Base-by-base conservation (phyloP, 2,329 filamentous ascomycete genomes). In the Polychaeton citri region DNA sequence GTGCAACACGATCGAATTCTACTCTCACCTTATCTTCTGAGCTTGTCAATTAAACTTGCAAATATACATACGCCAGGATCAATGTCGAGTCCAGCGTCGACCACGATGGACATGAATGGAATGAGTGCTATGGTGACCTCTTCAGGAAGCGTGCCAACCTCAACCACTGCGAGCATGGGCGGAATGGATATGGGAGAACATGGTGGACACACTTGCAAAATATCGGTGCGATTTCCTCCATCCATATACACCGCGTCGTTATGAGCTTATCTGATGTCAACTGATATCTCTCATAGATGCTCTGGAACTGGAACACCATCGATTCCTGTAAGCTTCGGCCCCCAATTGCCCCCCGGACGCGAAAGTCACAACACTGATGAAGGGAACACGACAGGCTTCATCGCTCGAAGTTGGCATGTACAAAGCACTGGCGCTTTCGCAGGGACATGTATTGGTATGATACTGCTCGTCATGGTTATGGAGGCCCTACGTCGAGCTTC, bases 281-380 rank as follows among this genome's bases (percentile, higher is more conserved):
- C 19, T 30, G 19, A 28, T 5, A 17, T 13, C 9, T 31, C 7
- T 17, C n/a, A 4, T 32, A 82, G 78, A 86, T 85, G 81, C 64
- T 83, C 28, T 84, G 80, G 79, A 86, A 85, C 57, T 83, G 79
- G 78, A 68, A 81, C 55, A 79, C 76, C 3, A 63, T 81, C 52
- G 75, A 81, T 53, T 60, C 76, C 15, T 84, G 65, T 55, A 19
- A 33, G 41, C 33, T 16, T 10, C 6, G 18, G 6, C n/a, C 8
- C 10, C 19, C n/a, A 49, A 28, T 9, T 19, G 6, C n/a, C 8
- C 10, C 19, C n/a, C 48, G 15, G 19, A 32, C 32, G 33, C 19
- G 19, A 15, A 30, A 17, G 31, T 33, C 19, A 16, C 34, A 15
- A 34, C 31, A 16, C 19, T 9, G 24, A 21, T 21, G 15, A 20